A percentile compares a stretch with the other conserved stretches of the same genome.
phyloP scores from a whole-genome alignment of 805 yeast genomes.

The Candida xyloterini region DNA sequence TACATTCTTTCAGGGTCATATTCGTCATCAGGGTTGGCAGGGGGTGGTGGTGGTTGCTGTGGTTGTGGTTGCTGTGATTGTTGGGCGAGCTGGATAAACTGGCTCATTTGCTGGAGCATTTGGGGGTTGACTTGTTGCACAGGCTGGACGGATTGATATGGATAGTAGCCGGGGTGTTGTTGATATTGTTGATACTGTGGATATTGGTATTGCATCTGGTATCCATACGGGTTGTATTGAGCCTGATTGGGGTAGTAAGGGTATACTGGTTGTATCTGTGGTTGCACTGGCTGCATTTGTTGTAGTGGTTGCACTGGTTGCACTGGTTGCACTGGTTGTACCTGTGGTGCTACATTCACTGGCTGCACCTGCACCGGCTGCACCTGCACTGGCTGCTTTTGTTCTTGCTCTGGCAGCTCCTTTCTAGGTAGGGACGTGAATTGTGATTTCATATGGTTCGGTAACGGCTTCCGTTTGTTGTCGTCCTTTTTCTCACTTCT shows the following conservation, averaged over 20 bases:
- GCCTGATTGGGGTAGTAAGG: conserved; percentile 10
- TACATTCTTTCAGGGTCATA: conserved; percentile 23
- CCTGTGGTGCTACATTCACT: not conserved
- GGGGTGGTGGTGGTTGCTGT: conserved; percentile 18
- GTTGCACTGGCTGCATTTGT: not conserved
- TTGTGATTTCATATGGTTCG: conserved; percentile 23
- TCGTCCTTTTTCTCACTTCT: conserved; percentile 38
- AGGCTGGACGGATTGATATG: not conserved
- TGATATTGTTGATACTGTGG: conserved; percentile 7
- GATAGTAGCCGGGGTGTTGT: conserved; percentile 2
- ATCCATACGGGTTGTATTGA: conserved; percentile 3
- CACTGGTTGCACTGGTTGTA: conserved; percentile 9
- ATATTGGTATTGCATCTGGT: conserved; percentile 19
- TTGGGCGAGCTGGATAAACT: conserved; percentile 22
- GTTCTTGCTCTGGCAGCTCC: not conserved
- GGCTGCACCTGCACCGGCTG: too few species aligned
- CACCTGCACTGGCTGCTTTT: not conserved
- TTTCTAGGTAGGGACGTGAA: conserved; percentile 22
- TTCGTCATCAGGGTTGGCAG: conserved; percentile 19
- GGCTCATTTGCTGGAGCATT: conserved; percentile 24
- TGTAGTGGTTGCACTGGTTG: not conserved
- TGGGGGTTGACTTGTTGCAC: conserved; percentile 13
- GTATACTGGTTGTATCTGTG: not conserved
- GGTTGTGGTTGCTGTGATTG: conserved; percentile 22
- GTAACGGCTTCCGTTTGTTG: conserved; percentile 12